Percentiles rank a stretch among this genome's conserved stretches.
Evolutionary conservation across 1,139 yeast species (phyloP).

Genomic region (Candida pseudoviswanathii): DNA sequence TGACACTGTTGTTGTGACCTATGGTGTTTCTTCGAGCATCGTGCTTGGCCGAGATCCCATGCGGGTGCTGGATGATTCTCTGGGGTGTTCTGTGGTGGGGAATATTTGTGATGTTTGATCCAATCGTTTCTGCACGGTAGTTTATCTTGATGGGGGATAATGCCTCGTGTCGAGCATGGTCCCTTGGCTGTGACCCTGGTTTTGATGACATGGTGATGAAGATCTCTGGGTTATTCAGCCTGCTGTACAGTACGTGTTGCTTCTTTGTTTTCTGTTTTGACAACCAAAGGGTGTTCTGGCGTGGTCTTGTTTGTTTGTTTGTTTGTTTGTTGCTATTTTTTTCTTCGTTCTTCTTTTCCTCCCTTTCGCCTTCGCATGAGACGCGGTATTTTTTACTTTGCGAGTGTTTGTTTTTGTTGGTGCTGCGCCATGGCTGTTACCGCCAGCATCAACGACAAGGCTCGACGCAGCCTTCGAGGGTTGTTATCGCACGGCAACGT

Average conservation of each 20-base stretch:
- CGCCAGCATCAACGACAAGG: too few species aligned
- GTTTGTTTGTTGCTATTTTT: not conserved
- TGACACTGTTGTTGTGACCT: conserved; percentile 18
- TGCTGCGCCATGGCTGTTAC: not conserved
- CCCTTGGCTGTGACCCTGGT: not conserved
- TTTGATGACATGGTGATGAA: conserved; percentile 4
- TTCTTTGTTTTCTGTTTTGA: not conserved
- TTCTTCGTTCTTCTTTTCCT: not conserved
- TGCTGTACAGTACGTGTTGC: not conserved
- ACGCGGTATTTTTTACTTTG: not conserved
- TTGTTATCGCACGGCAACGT: not conserved
- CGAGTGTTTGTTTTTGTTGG: not conserved
- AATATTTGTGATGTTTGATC: conserved; percentile 2
- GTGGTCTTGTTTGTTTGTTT: not conserved
- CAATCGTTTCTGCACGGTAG: conserved; percentile 3
- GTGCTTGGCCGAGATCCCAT: conserved; percentile 47
- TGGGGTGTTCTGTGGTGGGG: conserved; percentile 14
- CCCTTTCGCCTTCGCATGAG: conserved; percentile 1
- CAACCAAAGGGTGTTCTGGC: not conserved
- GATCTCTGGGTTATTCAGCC: not conserved
- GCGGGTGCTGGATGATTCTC: conserved; percentile 41
- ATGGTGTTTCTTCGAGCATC: conserved; percentile 32
- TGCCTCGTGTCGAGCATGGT: conserved; percentile 11
- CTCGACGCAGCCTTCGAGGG: too few species aligned
- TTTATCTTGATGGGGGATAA: conserved; percentile 16